Evolutionary conservation across 2,329 filamentous ascomycete genomes (phyloP), one percentile per base, ranked within the genome.

Genomic region (Alternaria metachromatica): DNA sequence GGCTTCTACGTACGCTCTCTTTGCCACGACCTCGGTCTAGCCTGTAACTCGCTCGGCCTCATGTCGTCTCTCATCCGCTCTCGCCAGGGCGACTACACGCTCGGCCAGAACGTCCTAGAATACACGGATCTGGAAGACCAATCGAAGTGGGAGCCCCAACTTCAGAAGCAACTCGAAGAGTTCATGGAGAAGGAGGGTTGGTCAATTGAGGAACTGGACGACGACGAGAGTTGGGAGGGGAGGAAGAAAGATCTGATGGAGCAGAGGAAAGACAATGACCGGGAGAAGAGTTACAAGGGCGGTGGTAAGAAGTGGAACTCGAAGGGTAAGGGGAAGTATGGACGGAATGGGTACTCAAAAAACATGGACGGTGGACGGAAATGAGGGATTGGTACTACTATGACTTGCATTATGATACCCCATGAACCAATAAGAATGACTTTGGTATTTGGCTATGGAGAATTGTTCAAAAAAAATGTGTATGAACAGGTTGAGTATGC

Each of bases 1-100:
- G 96, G 96, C 43, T 99, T 97, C 84, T 99, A 99, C 80, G 94
- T 99, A 13, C 91, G 96, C 66, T 96, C 92, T 62, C 89, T 99
- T 71, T 94, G 93, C 72, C 94, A 98, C 77, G 96, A 99, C 74
- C 86, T 99, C 4, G 96, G 95, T 21, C 85, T 89, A 69, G 93
- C 93, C 70, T 86, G 97, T 13, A 89, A 88, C 56, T 97, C 93
- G 12, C 89, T 92, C 23, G 96, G 87, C 33, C 85, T 96, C 69
- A 98, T 99, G 95, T 89, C 92, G 21, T 89, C 92, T 71, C 87
- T 99, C 20, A 87, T 91, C 60, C 90, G 96, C 58, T 91, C 89
- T 4, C 88, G 92, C 56, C 96, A 99, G 81, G 92, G 89, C 18
- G 88, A 93, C 65, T 98, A 96, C 74, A 86, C 87, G 60, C 82